Base-by-base conservation (phyloP, 1,139 yeast species). In the Meyerozyma athensensis region DNA sequence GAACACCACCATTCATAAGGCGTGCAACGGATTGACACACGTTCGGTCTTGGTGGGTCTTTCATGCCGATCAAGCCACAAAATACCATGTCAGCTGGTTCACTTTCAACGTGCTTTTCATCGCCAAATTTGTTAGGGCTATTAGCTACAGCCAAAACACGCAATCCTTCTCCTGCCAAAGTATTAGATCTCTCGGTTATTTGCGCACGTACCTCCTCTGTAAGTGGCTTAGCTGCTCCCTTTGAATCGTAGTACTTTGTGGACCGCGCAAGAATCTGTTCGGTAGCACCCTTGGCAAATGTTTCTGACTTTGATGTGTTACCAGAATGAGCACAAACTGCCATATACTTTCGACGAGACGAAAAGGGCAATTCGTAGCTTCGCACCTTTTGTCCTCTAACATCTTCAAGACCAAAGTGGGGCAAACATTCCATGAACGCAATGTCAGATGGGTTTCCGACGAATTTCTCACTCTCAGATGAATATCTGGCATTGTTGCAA, bases 381-480 rank as follows among this genome's bases (percentile, higher is more conserved):
- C 92, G 75, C 21, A 73, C 67, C 42, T 66, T 69, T 14, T 79
- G 71, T 35, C 69, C 72, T 58, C 97, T 79, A 7, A 61, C 56
- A 58, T 90, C 97, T 7, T 77, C 79, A 40, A 86, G 58, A 3
- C 82, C 86, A 61, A 87, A 87, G 43, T 76, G 77, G 5, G 77
- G 69, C 41, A 89, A 68, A 26, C 80, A 74, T 59, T 86, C 96
- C 40, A 89, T 68, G 34, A 92, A 65, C 0, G 97, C 97, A 51
- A 89, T 80, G 61, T 92, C 98, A 22, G 96, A 86, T 33, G 98
- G 95, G 58, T 90, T 92, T 26, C 97, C 98, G 38, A 86, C 79
- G 51, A 65, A 82, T 51, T 77, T 81, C 45, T 79, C 86, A 52
- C 74, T 75, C 50, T 85, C 95, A 13, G 67, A 63, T 0, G 94